Evolutionary conservation across 148 eudicot genomes (phyloP), one percentile per base, ranked within the genome.

Genomic region (Rhododendron griersonianum): DNA sequence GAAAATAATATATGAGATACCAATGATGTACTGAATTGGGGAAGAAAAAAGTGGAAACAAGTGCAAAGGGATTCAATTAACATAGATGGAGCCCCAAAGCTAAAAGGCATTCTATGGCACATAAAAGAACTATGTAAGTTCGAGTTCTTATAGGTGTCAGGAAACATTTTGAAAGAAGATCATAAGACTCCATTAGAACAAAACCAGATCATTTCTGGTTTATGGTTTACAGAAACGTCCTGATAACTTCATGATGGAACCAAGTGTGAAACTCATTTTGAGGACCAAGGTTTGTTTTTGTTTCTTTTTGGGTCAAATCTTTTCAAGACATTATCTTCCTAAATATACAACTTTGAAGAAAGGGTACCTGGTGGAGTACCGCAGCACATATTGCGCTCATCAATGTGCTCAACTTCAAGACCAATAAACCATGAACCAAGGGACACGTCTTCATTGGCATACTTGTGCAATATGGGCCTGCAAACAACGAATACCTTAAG

Each of bases 361-460:
- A 5, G n/a, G 53, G 35, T 91, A 96, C 98, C 98, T 90, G 98
- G 98, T 83, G 98, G 96, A 84, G 98, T 96, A 87, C 98, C 96
- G 85, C 98, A 96, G 86, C 98, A 96, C 96, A 96, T 92, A 89
- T 87, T 93, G n/a, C 94, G 95, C 78, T 96, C 98, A 86, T 96
- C 98, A 83, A 96, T 88, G 84, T 96, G 98, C 86, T 96, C 98
- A 61, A 94, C 96, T 84, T 96, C 98, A 83, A 96, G 98, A 53
- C 98, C 98, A 80, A 96, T 94, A 83, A 96, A 92, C 98, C 98
- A 96, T 67, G 98, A 86, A 81, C 98, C 98, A 80, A 96, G 96
- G 37, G 98, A 89, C 67, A 96, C 98, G 80, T 96, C 98, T 91
- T 96, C 98, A 88, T 96, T 96, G 15, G 98, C 98, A 88, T 86